Base-by-base conservation (phyloP, 352 stramenopile genomes). In the Thalassiosira oceanica region DNA sequence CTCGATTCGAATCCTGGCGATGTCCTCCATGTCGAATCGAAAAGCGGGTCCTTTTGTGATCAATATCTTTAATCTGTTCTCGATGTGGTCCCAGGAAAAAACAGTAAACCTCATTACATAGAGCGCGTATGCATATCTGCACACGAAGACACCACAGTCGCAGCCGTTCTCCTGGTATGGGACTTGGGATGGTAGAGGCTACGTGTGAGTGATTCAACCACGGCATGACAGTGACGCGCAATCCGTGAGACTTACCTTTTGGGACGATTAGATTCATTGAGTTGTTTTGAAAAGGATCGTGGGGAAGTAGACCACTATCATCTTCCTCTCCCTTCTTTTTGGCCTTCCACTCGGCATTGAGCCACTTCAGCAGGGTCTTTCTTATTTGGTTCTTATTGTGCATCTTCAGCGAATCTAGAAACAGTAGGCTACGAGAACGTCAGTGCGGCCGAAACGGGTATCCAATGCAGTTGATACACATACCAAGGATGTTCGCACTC, bases 401-500 rank as follows among this genome's bases (percentile, higher is more conserved):
- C 57, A 92, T 96, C n/a, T 88, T 90, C 36, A 98, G 82, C 36
- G 94, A 97, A 75, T 98, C 95, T 37, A 98, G 80, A 75, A 97
- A 97, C 5, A 98, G 81, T 36, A 97, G 78, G 61, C 92, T 96
- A 58, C 15, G 23, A 51, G 18, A 39, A 20, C 0, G 37, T 4
- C 13, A 1, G 23, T 4, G 11, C 16, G 11, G 21, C 10, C 10
- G 11, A 0, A 54, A 13, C 18, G 26, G 37, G 15, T 23, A 54
- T n/a, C 28, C 1, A 15, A 13, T 39, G 11, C 13, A n/a, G 13
- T 27, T 13, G 27, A 46, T n/a, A n/a, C n/a, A 57, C 66, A 67
- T 68, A 80, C 70, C 43, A 90, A 39, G 83, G 28, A 7, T 91
- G 5, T 60, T 93, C 78, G 65, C 86, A 69, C 57, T 90, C 77